A percentile compares a stretch with the other conserved stretches of the same genome.
phyloP scores from a whole-genome alignment of 352 stramenopile species.

The Phytophthora foliorum region DNA sequence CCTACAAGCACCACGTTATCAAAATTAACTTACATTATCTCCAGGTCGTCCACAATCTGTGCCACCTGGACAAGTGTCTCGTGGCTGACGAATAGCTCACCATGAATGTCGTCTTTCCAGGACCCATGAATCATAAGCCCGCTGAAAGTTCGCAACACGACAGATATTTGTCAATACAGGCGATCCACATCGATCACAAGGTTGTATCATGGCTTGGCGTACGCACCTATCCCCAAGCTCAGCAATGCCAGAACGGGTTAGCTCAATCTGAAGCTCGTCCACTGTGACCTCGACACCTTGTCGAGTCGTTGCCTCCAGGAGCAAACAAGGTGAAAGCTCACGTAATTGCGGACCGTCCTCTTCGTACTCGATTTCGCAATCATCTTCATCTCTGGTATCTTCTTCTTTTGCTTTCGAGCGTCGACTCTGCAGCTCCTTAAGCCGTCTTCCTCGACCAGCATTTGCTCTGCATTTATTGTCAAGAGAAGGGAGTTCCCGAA shows the following conservation, averaged over 20 bases:
- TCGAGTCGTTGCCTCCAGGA: conserved; percentile 75
- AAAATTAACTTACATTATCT: conserved; percentile 64
- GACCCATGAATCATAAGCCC: conserved; percentile 58
- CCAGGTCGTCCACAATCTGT: conserved; percentile 70
- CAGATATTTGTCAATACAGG: conserved; percentile 2
- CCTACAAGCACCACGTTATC: not conserved
- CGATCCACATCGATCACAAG: not conserved
- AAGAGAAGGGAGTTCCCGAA: conserved; percentile 28
- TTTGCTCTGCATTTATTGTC: conserved; percentile 18
- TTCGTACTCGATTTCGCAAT: conserved; percentile 22
- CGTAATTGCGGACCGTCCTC: conserved; percentile 40
- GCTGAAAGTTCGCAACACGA: conserved; percentile 34
- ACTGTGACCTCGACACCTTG: conserved; percentile 67
- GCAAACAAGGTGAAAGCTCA: conserved; percentile 45
- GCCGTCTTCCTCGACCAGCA: conserved; percentile 26
- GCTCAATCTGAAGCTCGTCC: conserved; percentile 74
- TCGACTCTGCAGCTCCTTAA: conserved; percentile 20
- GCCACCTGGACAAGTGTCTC: conserved; percentile 55
- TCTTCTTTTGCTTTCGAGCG: not conserved
- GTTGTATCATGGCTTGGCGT: not conserved
- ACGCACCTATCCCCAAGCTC: conserved; percentile 62
- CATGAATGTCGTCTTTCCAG: conserved; percentile 51
- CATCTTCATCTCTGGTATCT: conserved; percentile 17
- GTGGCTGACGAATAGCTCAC: conserved; percentile 42
- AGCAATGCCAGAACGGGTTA: conserved; percentile 27